Evolutionary conservation across 495 filamentous ascomycete genomes (phyloP), one percentile per base, ranked within the genome.

Genomic region (Hamigera avellanea): DNA sequence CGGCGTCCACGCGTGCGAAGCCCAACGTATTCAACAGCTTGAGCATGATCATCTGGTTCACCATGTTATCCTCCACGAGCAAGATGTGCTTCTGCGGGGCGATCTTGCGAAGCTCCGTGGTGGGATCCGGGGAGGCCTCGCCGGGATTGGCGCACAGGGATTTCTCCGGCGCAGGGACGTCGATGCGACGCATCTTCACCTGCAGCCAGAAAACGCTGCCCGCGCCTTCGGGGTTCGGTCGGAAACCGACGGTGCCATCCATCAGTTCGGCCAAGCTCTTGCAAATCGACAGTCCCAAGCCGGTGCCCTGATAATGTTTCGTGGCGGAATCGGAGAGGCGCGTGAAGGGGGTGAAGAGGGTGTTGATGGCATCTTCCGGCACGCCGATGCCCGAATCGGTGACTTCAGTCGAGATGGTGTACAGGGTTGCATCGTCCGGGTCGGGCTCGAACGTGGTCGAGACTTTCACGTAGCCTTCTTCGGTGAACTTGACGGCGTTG

Each of bases 401-500:
- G 3, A 95, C 75, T 32, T 64, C 47, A 3, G 72, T 74, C 14
- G 67, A 50, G 10, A 79, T 52, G 1, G 44, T 50, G 42, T 57
- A 78, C 10, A 42, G 44, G 6, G 49, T 44, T 0, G 52, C 40
- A 17, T 66, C 60, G 21, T 69, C 56, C 15, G 64, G 48, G 14
- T 59, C 45, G n/a, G 57, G 16, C 1, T 70, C 58, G 46, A 83
- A 86, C 1, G 63, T 44, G 5, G 72, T 57, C 4, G 59, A 52
- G 2, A 75, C 49, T 13, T 67, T 72, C 8, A 93, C 74, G 36
- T 67, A 70, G 1, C 86, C 87, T 16, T 73, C 62, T 18, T 76
- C 76, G 0, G 86, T 93, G 45, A 93, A 93, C 44, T 94, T 93
- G 56, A 88, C 84, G 37, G 80, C 83, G 48, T 95, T 95, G 7